phyloP scores from a whole-genome alignment of 2,329 filamentous ascomycete genomes.

The Camillea tinctor region DNA sequence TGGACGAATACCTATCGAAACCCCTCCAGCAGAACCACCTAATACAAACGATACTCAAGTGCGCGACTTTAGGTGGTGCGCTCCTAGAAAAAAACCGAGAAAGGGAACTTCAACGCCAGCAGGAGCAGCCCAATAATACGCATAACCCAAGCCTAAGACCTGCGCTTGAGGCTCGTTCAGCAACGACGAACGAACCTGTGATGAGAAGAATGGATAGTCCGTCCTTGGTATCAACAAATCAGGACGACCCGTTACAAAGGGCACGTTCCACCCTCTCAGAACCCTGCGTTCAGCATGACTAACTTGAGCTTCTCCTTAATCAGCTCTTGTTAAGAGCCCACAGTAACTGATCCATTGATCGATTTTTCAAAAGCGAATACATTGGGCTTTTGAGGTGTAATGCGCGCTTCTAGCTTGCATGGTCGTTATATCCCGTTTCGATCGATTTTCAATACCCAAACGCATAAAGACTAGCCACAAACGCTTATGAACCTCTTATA shows the following conservation, averaged over 20 bases:
- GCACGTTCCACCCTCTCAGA: slow-evolving; percentile 50
- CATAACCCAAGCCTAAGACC: slow-evolving; percentile 33
- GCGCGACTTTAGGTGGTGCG: slow-evolving; percentile 84
- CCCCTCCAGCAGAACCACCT: slow-evolving; percentile 95
- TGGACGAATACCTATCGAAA: slow-evolving; percentile 99
- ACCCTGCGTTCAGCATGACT: slow-evolving; percentile 30
- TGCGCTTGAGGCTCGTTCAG: slow-evolving; percentile 54
- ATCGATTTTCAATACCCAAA: slow-evolving; percentile 26
- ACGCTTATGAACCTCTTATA: slow-evolving; percentile 9
- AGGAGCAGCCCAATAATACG: slow-evolving; percentile 46
- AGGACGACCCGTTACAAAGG: slow-evolving; percentile 57
- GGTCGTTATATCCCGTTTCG: slow-evolving; percentile 3
- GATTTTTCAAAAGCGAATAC: background rate
- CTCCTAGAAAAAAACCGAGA: slow-evolving; percentile 75
- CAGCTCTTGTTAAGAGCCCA: slow-evolving; percentile 34
- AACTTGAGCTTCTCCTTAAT: slow-evolving; percentile 23
- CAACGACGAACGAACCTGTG: slow-evolving; percentile 66
- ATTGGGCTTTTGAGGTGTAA: background rate
- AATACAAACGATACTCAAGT: slow-evolving; percentile 96
- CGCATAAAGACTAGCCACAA: slow-evolving; percentile 17
- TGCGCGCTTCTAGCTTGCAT: background rate
- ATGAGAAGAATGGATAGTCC: slow-evolving; percentile 61
- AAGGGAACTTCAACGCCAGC: slow-evolving; percentile 53
- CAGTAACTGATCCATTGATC: slow-evolving; percentile 27
- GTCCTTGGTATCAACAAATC: slow-evolving; percentile 56